phyloP scores from a whole-genome alignment of 1,284 basidiomycete species.

The Sporisorium graminicola region DNA sequence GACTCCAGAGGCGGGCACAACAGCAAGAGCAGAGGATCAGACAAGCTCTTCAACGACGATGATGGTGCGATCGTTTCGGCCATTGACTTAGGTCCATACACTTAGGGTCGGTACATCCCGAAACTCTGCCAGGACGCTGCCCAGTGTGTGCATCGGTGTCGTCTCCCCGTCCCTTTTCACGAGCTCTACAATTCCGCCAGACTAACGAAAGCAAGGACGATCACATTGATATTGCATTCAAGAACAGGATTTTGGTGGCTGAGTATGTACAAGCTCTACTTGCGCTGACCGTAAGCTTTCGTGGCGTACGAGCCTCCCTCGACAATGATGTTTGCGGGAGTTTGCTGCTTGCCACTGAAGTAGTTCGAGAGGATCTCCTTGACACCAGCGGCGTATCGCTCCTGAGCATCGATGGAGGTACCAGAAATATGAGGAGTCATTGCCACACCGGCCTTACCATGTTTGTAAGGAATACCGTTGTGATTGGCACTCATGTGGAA shows the following conservation, averaged over 20 bases:
- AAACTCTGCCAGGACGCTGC: no score
- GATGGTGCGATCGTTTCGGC: no score
- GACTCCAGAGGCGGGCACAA: no score
- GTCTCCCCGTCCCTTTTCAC: no score
- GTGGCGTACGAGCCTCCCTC: slow-evolving; percentile 68
- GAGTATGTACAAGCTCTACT: slow-evolving; percentile 8
- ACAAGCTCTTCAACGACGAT: no score
- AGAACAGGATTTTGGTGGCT: background rate
- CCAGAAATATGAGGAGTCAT: slow-evolving; percentile 61
- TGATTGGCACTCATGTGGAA: slow-evolving; percentile 73
- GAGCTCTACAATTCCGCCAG: no score
- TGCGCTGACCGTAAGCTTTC: slow-evolving; percentile 66
- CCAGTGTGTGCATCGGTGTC: no score
- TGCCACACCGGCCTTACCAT: slow-evolving; percentile 78
- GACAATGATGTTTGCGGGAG: slow-evolving; percentile 82
- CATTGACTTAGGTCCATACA: no score
- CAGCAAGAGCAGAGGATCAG: no score
- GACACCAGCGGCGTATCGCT: slow-evolving; percentile 84
- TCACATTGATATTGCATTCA: background rate
- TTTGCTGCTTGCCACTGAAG: slow-evolving; percentile 75
- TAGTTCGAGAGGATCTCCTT: slow-evolving; percentile 85
- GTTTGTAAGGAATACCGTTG: slow-evolving; percentile 72
- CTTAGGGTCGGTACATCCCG: no score
- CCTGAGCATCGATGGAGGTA: slow-evolving; percentile 91
- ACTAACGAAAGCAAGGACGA: background rate